Evolutionary conservation across 2,329 filamentous ascomycete genomes (phyloP), one percentile per base, ranked within the genome.

Genomic region (Trichoderma brevicompactum): DNA sequence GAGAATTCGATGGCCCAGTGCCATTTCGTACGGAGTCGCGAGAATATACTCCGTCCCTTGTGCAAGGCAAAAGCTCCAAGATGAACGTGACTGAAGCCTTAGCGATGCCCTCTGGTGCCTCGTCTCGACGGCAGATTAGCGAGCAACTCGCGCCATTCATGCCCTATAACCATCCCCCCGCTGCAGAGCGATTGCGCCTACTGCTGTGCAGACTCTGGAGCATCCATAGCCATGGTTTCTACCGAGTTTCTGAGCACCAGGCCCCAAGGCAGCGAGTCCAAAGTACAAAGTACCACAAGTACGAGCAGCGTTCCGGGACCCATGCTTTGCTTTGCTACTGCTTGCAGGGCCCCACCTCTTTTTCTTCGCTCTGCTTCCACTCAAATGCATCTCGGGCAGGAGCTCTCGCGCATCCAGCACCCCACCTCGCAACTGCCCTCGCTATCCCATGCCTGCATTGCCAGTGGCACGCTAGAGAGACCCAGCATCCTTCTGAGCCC

Each of bases 391-490:
- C 54, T 50, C 54, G 41, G 23, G 23, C 23, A 28, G 23, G 23
- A 43, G 32, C 38, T 48, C 46, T 49, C 46, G 7, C 32, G 44
- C 46, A 49, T 28, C 15, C 28, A 23, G 56, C 32, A 41, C 59
- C 46, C 59, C 59, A 62, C 56, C 65, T 54, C 44, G 41, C 44
- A 50, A 36, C 28, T 38, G 52, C 23, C 23, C 23, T 28, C 23
- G 23, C 23, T 28, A 28, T 28, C 23, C 23, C 23, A 28, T 28
- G 23, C 52, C 34, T 64, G 61, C 65, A 66, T 66, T 44, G 40
- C 46, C 64, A 66, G 65, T 66, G 65, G 65, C 65, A 66, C 65
- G 65, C 65, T 66, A 66, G 40, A 65, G 58, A 17, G 36, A 49
- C 54, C 46, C 44, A 6, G 36, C 54, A 52, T 32, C 48, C 56